Base-by-base conservation (phyloP, 116 monocot species). In the Posidonia oceanica region DNA sequence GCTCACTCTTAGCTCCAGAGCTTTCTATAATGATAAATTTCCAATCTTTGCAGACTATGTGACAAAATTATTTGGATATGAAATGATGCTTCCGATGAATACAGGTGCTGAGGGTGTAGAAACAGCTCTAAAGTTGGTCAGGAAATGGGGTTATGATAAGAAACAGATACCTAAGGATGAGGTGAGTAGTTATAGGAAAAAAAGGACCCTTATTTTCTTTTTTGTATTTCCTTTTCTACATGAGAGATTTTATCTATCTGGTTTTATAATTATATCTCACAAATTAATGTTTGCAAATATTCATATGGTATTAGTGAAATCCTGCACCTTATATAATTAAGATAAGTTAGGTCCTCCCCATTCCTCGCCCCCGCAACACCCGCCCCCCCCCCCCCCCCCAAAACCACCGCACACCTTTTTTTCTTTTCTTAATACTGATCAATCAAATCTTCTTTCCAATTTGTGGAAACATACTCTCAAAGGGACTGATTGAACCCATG, bases 101-200 rank as follows among this genome's bases (percentile, higher is more conserved):
- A 92, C 92, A 17, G 97, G 97, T 53, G 97, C 97, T 73, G 97
- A 92, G 76, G 97, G 89, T 72, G 92, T 92, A 44, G 92, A 97
- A 70, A 97, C 97, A 39, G 97, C 92, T 79, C 44, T 97, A 62
- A 97, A 97, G 73, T 72, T 97, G 80, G 89, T 80, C 64, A 79
- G 92, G 61, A 97, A 97, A 83, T 97, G 97, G 97, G 92, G 97
- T n/a, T 97, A 97, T 69, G 85, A 89, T 72, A 89, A 87, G 80
- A 97, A 97, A 76, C 78, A 79, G 14, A 97, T 97, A 71, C 87
- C 92, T 3, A 87, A 92, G 61, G 78, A 97, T 82, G 82, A 92
- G 85, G 97, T 97, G 71, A 75, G 51, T 59, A 20, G 3, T n/a
- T 11, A 54, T 53, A 69, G 36, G 36, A 4, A 61, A 22, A 22